Evolutionary conservation across 495 filamentous ascomycete genomes (phyloP).

Genomic region (Neurospora africana): DNA sequence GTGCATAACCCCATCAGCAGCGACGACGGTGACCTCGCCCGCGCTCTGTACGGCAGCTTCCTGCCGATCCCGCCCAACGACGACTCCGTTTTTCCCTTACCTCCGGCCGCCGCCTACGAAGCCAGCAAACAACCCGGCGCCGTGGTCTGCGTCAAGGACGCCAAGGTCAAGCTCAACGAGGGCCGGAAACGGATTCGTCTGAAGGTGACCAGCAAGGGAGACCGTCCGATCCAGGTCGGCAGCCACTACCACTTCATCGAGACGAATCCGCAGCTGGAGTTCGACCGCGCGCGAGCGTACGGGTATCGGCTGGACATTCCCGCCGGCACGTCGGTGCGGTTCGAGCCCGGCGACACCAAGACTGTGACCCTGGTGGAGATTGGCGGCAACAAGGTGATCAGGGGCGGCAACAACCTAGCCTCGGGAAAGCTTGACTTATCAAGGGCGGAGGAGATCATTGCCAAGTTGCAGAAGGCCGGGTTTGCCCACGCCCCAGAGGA

Average conservation of each 20-base stretch:
- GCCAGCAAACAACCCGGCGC: conserved; percentile 65
- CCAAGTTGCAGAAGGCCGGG: conserved; percentile 52
- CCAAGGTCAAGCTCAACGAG: conserved; percentile 58
- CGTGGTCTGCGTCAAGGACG: conserved; percentile 59
- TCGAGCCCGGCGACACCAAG: conserved; percentile 89
- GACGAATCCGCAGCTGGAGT: conserved; percentile 80
- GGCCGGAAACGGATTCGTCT: conserved; percentile 64
- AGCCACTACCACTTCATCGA: conserved; percentile 97
- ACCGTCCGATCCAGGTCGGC: conserved; percentile 86
- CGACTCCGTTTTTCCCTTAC: conserved; percentile 46
- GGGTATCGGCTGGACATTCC: conserved; percentile 84
- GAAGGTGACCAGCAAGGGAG: conserved; percentile 75
- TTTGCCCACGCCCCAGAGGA: conserved; percentile 65
- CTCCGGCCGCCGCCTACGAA: conserved; percentile 49
- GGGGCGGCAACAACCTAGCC: conserved; percentile 73
- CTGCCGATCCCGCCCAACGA: conserved; percentile 64
- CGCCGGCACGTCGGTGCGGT: conserved; percentile 85
- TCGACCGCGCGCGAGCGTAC: conserved; percentile 77
- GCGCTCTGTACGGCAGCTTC: conserved; percentile 87
- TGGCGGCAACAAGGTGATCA: conserved; percentile 69
- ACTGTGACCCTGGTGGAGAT: conserved; percentile 93
- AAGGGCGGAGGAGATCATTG: conserved; percentile 53
- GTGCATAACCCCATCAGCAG: conserved; percentile 82
- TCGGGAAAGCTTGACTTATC: conserved; percentile 56
- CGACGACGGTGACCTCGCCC: conserved; percentile 77